A percentile compares a stretch with the other conserved stretches of the same genome.
Evolutionary conservation across 352 stramenopile species (phyloP).

Genomic region (Pythium myriotylum): DNA sequence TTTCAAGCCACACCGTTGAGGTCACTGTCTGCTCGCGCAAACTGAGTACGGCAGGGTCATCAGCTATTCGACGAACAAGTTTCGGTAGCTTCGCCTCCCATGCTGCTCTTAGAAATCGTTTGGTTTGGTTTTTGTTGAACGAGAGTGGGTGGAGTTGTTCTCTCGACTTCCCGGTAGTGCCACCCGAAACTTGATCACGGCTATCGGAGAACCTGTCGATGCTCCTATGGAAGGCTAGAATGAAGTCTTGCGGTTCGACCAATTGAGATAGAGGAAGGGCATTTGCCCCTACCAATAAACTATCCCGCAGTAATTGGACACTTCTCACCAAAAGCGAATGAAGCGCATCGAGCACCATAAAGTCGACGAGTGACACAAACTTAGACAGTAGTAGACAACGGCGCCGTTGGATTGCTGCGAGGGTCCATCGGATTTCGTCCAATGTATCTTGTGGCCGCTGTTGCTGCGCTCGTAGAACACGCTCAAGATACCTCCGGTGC

Average conservation of each 20-base stretch:
- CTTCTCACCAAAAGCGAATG: constrained; percentile 43
- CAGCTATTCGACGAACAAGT: no score
- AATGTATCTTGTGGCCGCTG: constrained; percentile 32
- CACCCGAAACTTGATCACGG: neutral
- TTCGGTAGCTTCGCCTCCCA: constrained; percentile 42
- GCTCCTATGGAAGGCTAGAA: constrained; percentile 37
- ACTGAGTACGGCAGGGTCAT: no score
- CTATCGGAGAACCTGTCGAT: neutral
- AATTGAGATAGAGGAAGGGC: constrained; percentile 36
- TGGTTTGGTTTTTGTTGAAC: constrained; percentile 52
- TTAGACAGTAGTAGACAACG: constrained; percentile 58
- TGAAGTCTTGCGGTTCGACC: constrained; percentile 33
- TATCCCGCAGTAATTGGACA: constrained; percentile 41
- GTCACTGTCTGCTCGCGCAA: constrained; percentile 14
- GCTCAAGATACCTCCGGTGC: constrained; percentile 28
- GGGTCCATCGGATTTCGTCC: constrained; percentile 68
- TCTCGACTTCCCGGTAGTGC: neutral
- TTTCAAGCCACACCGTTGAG: constrained; percentile 26
- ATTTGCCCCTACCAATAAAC: constrained; percentile 49
- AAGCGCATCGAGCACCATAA: constrained; percentile 54
- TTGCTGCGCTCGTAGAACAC: constrained; percentile 19
- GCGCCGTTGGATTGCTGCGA: constrained; percentile 62
- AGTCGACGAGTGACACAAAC: constrained; percentile 59
- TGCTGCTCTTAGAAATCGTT: constrained; percentile 41
- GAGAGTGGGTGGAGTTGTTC: neutral